A percentile compares a stretch with the other conserved stretches of the same genome.
These are phyloP conservation scores for Saccharomyces hybrid DNA, from an alignment of 1,139 yeast genomes.

Conservation along the genomic window DNA sequence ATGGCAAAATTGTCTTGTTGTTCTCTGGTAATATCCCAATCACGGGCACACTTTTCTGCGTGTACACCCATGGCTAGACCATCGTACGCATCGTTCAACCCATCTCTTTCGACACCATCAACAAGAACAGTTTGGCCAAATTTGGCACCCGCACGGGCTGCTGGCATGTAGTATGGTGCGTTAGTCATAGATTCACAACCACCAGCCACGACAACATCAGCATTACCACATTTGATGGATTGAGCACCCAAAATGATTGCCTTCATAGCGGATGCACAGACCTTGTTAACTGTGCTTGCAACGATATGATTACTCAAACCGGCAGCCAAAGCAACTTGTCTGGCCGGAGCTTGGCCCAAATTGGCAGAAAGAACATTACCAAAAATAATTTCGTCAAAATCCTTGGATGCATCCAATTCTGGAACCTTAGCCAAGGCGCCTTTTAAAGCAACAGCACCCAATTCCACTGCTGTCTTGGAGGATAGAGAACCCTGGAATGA, in stretches of 20 bases:
- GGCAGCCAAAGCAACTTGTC: conserved; percentile 91
- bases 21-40: conserved; percentile 55
- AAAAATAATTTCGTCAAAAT: conserved; percentile 82
- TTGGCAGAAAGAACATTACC: conserved; percentile 93
- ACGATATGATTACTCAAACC: conserved; percentile 73
- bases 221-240: conserved; percentile 77
- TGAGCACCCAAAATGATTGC: conserved; percentile 87
- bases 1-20: conserved; percentile 69
- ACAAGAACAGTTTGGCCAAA: conserved; percentile 73
- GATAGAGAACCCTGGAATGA: conserved; percentile 81
- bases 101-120: conserved; percentile 89
- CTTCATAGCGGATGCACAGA: conserved; percentile 95
- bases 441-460: conserved; percentile 88
- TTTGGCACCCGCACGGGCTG: conserved; percentile 80
- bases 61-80: conserved; percentile 89
- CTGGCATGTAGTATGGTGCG: conserved; percentile 85
- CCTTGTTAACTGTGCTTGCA: conserved; percentile 90
- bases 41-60: conserved; percentile 91
- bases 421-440: conserved; percentile 82
- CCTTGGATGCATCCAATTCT: conserved; percentile 57
- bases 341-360: conserved; percentile 95
- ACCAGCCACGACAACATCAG: conserved; percentile 91
- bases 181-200: conserved; percentile 98
- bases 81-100: conserved; percentile 83
- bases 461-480: conserved; percentile 68